These are phyloP conservation scores for Tuber calosporum DNA, from an alignment of 495 filamentous ascomycete genomes.

Conservation along the genomic window DNA sequence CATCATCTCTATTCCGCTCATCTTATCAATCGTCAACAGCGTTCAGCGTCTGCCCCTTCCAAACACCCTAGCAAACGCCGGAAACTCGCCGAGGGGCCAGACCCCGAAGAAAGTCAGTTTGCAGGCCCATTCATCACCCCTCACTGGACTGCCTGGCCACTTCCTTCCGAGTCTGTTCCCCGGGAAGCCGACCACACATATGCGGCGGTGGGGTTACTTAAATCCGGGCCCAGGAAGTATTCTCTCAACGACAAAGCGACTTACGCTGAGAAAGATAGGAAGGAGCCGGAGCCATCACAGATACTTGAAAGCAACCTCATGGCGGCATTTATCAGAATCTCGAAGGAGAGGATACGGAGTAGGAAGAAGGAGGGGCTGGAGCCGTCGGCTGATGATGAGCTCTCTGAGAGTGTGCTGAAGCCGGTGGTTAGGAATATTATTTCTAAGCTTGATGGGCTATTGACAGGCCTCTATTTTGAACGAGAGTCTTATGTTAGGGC, in stretches of 20 bases:
- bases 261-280: constrained; percentile 1
- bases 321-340: constrained; percentile 15
- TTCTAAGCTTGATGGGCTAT: constrained; percentile 18
- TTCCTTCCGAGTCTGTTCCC: constrained; percentile 22
- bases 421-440: constrained; percentile 26
- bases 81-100: background rate
- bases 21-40: constrained; percentile 12
- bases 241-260: constrained; percentile 11
- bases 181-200: constrained; percentile 18
- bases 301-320: constrained; percentile 24
- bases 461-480: constrained; percentile 23
- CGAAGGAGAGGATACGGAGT: constrained; percentile 12
- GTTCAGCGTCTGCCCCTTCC: background rate
- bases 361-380: constrained; percentile 4
- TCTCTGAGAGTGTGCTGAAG: constrained; percentile 17
- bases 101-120: background rate
- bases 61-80: constrained; percentile 9
- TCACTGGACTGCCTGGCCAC: constrained; percentile 29
- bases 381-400: constrained; percentile 20
- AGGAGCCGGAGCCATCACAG: constrained; percentile 9
- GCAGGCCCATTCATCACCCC: constrained; percentile 21
- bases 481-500: constrained; percentile 2
- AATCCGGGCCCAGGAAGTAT: constrained; percentile 4
- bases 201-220: constrained; percentile 7
- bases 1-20: constrained; percentile 29